A percentile compares a stretch with the other conserved stretches of the same genome.
phyloP scores from a whole-genome alignment of 2,329 filamentous ascomycete species.

The Grosmannia clavigera region DNA sequence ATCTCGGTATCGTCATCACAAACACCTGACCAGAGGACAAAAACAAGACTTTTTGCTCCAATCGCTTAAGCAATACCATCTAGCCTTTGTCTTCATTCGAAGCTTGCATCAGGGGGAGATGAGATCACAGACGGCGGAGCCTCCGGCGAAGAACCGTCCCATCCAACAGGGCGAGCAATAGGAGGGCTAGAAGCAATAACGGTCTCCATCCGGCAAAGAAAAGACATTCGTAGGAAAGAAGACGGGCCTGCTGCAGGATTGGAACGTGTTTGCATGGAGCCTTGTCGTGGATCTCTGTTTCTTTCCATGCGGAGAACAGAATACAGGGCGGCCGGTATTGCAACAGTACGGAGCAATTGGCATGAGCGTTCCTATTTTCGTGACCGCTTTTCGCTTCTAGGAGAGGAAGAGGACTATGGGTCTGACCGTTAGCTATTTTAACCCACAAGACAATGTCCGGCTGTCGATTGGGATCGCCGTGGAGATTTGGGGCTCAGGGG shows the following conservation, averaged over 20 bases:
- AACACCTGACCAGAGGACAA: no score
- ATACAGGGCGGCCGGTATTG: neutral
- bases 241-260: neutral
- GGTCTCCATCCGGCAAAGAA: no score
- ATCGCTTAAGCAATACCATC: neutral
- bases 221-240: no score
- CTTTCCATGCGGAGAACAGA: neutral
- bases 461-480: neutral
- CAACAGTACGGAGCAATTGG: neutral
- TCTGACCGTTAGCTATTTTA: neutral
- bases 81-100: neutral
- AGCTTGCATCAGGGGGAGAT: neutral
- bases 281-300: neutral
- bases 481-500: no score
- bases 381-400: neutral
- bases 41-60: no score
- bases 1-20: no score
- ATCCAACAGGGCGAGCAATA: no score
- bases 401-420: no score
- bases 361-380: neutral
- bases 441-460: neutral
- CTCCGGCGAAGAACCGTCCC: no score
- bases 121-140: neutral
- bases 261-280: neutral
- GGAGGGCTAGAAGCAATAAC: no score